Base-by-base conservation (phyloP, 2,329 filamentous ascomycete genomes). In the Aspergillus luchuensis region DNA sequence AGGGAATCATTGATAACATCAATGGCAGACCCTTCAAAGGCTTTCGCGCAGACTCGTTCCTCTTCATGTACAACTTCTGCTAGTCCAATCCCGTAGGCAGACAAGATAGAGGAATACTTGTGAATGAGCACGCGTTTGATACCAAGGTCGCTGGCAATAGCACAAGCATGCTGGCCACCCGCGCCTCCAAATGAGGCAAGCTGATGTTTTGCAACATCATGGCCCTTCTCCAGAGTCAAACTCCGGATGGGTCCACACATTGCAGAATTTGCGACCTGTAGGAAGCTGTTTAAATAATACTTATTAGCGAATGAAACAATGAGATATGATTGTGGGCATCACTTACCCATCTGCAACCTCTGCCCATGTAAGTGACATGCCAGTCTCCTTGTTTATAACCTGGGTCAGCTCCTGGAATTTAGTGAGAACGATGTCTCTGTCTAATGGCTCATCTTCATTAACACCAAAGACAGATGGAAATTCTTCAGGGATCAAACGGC, bases 141-240 rank as follows among this genome's bases (percentile, higher is more conserved):
- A 0, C 91, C 91, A 2, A 97, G 80, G 4, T 89, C 89, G 70
- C 91, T 87, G 1, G 91, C 92, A 66, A 96, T 96, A 1, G 91
- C 91, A 15, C 95, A 90, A 1, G 92, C 92, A 70, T 97, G 92
- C 73, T 97, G 92, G 0, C 92, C 92, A 43, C 92, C 92, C 0
- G 92, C 92, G 49, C 92, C 92, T 41, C 92, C 92, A 78, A 97
- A 97, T 0, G 91, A 94, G 0, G 92, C 92, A 41, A 97, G 82
- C 8, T 91, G 82, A 74, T 97, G 92, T 69, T 90, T 91, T 1
- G 91, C 91, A 0, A 91, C 92, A 72, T 96, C 91, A 65, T 96
- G 90, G 0, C 92, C 92, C 74, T 92, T 91, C 11, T 91, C 92
- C 74, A 97, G 92, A 0, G 92, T 96, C 66, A 96, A 84, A 17